Conservation (phyloP, 306 rosid genomes). For the Begonia loranthoides region DNA sequence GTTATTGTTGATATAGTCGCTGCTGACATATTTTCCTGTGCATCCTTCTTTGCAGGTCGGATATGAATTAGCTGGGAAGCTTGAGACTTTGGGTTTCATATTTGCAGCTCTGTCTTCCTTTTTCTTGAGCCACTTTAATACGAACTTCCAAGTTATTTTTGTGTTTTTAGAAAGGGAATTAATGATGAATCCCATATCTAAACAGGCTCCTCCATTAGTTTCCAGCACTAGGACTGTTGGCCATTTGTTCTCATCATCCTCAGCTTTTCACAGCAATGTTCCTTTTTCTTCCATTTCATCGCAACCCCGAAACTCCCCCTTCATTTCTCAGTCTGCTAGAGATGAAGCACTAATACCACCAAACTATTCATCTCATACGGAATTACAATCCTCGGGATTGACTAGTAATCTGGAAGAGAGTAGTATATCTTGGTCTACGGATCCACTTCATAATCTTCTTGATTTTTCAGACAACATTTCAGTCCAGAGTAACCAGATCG, state of each 20-base stretch:
- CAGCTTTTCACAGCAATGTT: constrained; percentile 18
- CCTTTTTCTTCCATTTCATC: constrained; percentile 22
- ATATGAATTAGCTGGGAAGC: too few relatives aligned
- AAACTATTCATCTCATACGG: constrained; percentile 24
- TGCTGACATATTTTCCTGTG: too few relatives aligned
- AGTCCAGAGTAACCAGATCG: constrained; percentile 41
- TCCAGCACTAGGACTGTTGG: constrained; percentile 24
- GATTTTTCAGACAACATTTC: constrained; percentile 37
- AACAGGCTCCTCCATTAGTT: constrained; percentile 29
- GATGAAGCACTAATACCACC: constrained; percentile 22
- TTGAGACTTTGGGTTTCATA: too few relatives aligned
- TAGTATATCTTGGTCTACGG: constrained; percentile 45
- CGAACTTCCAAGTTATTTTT: constrained; percentile 8
- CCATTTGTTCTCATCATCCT: constrained; percentile 26
- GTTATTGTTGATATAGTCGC: too few relatives aligned
- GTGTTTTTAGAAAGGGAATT: constrained; percentile 25
- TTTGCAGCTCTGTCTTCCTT: too few relatives aligned
- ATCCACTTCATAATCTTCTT: constrained; percentile 43
- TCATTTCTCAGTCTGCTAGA: constrained; percentile 28
- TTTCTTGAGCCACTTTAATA: too few relatives aligned
- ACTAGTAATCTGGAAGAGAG: constrained; percentile 27
- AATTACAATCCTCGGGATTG: constrained; percentile 25
- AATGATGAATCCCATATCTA: constrained; percentile 20
- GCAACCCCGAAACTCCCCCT: constrained; percentile 27
- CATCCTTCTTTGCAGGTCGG: too few relatives aligned